phyloP scores from a whole-genome alignment of 768 basidiomycete genomes.

The Aureoboletus auriporus region DNA sequence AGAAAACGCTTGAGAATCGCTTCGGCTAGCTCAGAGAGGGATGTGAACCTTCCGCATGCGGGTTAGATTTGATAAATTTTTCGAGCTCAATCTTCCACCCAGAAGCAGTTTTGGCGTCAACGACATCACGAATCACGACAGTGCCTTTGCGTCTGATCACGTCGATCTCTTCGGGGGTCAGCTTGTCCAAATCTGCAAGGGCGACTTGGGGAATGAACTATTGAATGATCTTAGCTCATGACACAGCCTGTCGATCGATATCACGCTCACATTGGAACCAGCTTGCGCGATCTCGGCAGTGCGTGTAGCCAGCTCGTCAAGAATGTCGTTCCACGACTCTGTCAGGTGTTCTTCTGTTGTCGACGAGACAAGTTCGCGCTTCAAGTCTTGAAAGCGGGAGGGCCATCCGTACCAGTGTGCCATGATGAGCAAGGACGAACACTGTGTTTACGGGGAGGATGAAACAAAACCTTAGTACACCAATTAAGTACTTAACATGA shows the following conservation, averaged over 20 bases:
- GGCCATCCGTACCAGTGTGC: constrained; percentile 12
- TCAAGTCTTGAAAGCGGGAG: constrained; percentile 52
- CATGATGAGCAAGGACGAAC: constrained; percentile 8
- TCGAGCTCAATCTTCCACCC: constrained; percentile 56
- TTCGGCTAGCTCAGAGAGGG: neutral
- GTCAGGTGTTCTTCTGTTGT: constrained; percentile 48
- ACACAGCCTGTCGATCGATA: neutral
- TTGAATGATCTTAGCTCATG: neutral
- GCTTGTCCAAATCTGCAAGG: constrained; percentile 47
- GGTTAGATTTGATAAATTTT: constrained; percentile 55
- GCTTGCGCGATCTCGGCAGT: constrained; percentile 42
- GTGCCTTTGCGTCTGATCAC: constrained; percentile 52
- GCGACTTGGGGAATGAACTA: constrained; percentile 63
- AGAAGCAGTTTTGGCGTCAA: constrained; percentile 51
- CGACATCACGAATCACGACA: constrained; percentile 59
- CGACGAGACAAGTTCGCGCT: constrained; percentile 49
- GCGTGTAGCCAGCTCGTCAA: constrained; percentile 44
- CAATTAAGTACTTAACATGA: too few species aligned
- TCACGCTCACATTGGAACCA: constrained; percentile 45
- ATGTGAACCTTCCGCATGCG: constrained; percentile 46
- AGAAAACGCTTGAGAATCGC: neutral
- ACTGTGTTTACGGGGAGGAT: neutral
- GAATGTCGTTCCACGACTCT: constrained; percentile 55
- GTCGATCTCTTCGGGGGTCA: constrained; percentile 43
- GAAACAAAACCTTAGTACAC: neutral